Evolutionary conservation across 108 stramenopile genomes (phyloP).

Genomic region (Pseudonitzschia multistriata): DNA sequence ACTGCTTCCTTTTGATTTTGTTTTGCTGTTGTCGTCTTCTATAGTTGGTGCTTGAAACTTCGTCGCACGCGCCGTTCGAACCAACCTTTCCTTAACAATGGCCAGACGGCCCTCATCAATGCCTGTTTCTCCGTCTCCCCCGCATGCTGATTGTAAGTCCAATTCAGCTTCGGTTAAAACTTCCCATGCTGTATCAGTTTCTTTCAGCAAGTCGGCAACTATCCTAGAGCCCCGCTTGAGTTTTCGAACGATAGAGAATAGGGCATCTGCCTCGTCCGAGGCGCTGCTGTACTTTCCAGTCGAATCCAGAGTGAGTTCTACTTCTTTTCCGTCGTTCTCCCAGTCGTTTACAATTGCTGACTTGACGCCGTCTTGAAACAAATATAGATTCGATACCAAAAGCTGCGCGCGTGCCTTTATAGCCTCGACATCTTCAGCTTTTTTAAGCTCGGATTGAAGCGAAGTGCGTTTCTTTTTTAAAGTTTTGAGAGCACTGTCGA

Average conservation of each 20-base stretch:
- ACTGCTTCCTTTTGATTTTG: background rate
- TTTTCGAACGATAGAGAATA: conserved; percentile 77
- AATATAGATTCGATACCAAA: conserved; percentile 68
- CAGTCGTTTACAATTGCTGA: conserved; percentile 75
- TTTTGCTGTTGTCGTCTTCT: conserved; percentile 18
- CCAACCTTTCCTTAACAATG: conserved; percentile 60
- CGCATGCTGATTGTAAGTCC: conserved; percentile 48
- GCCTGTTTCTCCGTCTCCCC: conserved; percentile 7
- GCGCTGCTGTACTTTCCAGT: conserved; percentile 56
- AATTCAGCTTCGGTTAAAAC: conserved; percentile 45
- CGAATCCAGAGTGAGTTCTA: conserved; percentile 53
- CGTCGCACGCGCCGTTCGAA: conserved; percentile 54
- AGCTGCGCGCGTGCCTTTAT: conserved; percentile 71
- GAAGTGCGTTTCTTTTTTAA: conserved; percentile 54
- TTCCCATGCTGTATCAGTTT: conserved; percentile 43
- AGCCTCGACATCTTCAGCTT: conserved; percentile 64
- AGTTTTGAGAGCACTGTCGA: conserved; percentile 17
- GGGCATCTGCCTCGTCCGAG: conserved; percentile 76
- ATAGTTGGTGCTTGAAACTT: conserved; percentile 47
- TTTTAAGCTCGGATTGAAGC: conserved; percentile 62
- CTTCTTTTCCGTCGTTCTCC: conserved; percentile 69
- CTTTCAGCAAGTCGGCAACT: conserved; percentile 55
- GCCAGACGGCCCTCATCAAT: conserved; percentile 59
- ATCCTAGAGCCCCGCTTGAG: conserved; percentile 78
- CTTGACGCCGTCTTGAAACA: conserved; percentile 45